Conservation (phyloP, 2,329 filamentous ascomycete species). For the Colletotrichum eleusines region DNA sequence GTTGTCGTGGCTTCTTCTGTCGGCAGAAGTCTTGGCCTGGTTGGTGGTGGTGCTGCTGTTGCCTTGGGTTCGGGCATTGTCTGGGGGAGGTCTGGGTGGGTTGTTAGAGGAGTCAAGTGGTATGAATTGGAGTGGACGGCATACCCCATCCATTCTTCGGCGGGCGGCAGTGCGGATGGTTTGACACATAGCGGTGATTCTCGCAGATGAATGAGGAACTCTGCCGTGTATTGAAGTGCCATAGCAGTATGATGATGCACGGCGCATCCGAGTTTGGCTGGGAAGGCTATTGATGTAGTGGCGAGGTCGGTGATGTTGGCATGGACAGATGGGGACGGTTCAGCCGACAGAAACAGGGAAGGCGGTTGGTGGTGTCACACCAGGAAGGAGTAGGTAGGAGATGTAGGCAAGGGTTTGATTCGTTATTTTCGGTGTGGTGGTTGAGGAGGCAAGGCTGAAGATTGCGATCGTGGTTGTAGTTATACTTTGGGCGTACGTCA, state of each 20-base stretch:
- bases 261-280: slow-evolving; percentile 50
- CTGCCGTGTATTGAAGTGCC: slow-evolving; percentile 78
- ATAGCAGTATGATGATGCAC: slow-evolving; percentile 56
- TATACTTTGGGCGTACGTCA: neutral
- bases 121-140: slow-evolving; percentile 46
- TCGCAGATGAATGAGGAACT: slow-evolving; percentile 80
- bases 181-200: slow-evolving; percentile 87
- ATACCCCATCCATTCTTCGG: slow-evolving; percentile 98
- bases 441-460: slow-evolving; percentile 6
- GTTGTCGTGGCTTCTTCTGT: slow-evolving; percentile 60
- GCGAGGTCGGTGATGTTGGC: slow-evolving; percentile 24
- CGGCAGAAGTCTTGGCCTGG: slow-evolving; percentile 55
- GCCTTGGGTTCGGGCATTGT: slow-evolving; percentile 59
- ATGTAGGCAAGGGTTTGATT: slow-evolving; percentile 8
- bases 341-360: slow-evolving; percentile 21
- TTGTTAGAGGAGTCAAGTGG: slow-evolving; percentile 32
- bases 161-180: slow-evolving; percentile 81
- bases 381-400: slow-evolving; percentile 1
- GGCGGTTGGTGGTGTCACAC: slow-evolving; percentile 17
- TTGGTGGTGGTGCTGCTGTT: slow-evolving; percentile 50
- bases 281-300: slow-evolving; percentile 30
- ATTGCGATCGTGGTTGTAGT: neutral
- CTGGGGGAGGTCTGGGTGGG: slow-evolving; percentile 56
- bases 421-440: neutral
- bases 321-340: slow-evolving; percentile 16